These are phyloP conservation scores for Penicillium parvum DNA, from an alignment of 495 filamentous ascomycete species.

Conservation along the genomic window DNA sequence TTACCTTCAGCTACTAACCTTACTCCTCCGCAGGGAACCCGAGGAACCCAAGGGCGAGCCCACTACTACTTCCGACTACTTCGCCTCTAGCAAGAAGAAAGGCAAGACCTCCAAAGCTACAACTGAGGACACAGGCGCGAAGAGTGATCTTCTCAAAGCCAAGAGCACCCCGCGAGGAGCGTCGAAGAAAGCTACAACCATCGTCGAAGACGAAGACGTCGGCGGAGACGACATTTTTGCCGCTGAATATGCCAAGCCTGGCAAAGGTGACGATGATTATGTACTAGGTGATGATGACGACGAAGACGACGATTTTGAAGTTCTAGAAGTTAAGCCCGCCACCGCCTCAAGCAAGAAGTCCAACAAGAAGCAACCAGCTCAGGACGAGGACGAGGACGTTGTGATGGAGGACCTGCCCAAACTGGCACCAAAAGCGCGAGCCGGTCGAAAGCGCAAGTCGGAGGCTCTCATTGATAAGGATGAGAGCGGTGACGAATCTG, in stretches of 20 bases:
- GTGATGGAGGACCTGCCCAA: constrained; percentile 45
- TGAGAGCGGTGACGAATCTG: constrained; percentile 30
- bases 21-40: constrained; percentile 32
- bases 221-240: constrained; percentile 71
- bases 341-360: constrained; percentile 21
- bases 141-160: constrained; percentile 26
- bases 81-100: constrained; percentile 55
- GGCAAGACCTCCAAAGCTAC: constrained; percentile 24
- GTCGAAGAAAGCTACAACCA: constrained; percentile 28
- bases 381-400: constrained; percentile 45
- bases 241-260: constrained; percentile 54
- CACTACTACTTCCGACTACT: constrained; percentile 57
- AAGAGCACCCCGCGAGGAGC: constrained; percentile 27
- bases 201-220: constrained; percentile 56
- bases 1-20: constrained; percentile 1
- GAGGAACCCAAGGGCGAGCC: constrained; percentile 46
- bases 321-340: constrained; percentile 35
- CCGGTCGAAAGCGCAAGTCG: constrained; percentile 55
- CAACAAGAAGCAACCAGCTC: constrained; percentile 44
- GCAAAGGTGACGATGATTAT: constrained; percentile 66
- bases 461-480: constrained; percentile 44
- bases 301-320: constrained; percentile 46
- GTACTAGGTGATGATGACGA: constrained; percentile 57
- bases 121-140: constrained; percentile 14
- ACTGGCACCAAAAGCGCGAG: constrained; percentile 31